Percentiles rank a stretch among this genome's conserved stretches.
phyloP scores from a whole-genome alignment of 441 rosid genomes.

The Syzygium malaccense region DNA sequence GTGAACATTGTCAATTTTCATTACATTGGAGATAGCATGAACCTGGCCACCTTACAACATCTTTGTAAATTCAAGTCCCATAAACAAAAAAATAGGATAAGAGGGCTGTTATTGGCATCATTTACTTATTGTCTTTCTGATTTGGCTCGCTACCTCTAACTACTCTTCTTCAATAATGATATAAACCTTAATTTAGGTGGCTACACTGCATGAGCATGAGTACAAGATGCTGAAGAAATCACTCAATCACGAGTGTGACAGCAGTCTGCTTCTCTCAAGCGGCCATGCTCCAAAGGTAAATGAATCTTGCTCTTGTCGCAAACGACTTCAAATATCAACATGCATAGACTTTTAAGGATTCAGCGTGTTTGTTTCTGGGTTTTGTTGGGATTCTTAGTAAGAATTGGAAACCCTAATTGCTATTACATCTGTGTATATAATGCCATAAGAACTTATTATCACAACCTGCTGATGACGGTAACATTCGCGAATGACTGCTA shows the following conservation, averaged over 20 bases:
- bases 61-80: background rate
- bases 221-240: too few species aligned
- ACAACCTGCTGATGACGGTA: background rate
- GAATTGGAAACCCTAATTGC: background rate
- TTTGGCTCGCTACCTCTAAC: background rate
- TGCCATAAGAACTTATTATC: background rate
- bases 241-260: conserved; percentile 2
- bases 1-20: background rate
- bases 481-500: background rate
- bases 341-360: background rate
- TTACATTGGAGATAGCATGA: background rate
- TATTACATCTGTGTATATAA: background rate
- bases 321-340: background rate
- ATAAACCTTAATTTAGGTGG: conserved; percentile 21
- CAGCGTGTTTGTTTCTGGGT: background rate
- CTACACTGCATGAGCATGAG: conserved; percentile 16
- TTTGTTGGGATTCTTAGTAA: background rate
- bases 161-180: background rate
- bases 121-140: background rate
- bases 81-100: background rate
- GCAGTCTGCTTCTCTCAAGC: conserved; percentile 20
- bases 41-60: background rate
- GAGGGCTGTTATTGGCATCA: background rate
- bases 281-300: conserved; percentile 20
- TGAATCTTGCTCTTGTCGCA: background rate